Conservation (phyloP, 371 early-diverging fungal species). For the Fennellomyces sp. region DNA sequence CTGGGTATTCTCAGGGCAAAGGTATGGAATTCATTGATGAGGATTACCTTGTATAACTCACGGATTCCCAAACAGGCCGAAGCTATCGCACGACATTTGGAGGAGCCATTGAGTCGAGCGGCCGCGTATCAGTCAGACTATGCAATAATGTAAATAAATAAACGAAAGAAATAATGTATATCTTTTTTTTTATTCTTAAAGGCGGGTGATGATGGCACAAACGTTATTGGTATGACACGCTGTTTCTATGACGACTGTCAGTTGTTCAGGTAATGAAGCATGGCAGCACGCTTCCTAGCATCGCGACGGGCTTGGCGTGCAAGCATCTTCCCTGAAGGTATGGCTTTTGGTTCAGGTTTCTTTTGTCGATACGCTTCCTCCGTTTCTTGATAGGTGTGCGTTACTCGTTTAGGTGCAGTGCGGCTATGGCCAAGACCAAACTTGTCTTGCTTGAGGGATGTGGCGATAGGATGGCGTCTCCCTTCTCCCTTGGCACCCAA, state of each 20-base stretch:
- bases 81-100: constrained; percentile 59
- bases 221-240: not conserved
- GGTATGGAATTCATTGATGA: constrained; percentile 29
- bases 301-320: constrained; percentile 24
- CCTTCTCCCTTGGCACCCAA: constrained; percentile 52
- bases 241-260: not conserved
- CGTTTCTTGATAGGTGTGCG: constrained; percentile 25
- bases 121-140: constrained; percentile 38
- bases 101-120: constrained; percentile 59
- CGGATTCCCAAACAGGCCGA: constrained; percentile 29
- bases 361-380: constrained; percentile 19
- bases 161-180: not conserved
- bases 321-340: constrained; percentile 28
- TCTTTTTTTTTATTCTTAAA: not conserved
- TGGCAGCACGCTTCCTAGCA: constrained; percentile 13
- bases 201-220: not conserved
- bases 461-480: constrained; percentile 51
- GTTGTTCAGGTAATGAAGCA: constrained; percentile 24
- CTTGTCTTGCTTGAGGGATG: constrained; percentile 50
- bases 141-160: not conserved
- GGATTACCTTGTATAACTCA: not conserved
- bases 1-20: constrained; percentile 75
- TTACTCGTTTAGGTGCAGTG: constrained; percentile 22
- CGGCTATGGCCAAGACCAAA: constrained; percentile 42
- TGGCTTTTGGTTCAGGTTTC: not conserved